Conservation (phyloP, 164 flowering plant species). For the Vitis riparia region DNA sequence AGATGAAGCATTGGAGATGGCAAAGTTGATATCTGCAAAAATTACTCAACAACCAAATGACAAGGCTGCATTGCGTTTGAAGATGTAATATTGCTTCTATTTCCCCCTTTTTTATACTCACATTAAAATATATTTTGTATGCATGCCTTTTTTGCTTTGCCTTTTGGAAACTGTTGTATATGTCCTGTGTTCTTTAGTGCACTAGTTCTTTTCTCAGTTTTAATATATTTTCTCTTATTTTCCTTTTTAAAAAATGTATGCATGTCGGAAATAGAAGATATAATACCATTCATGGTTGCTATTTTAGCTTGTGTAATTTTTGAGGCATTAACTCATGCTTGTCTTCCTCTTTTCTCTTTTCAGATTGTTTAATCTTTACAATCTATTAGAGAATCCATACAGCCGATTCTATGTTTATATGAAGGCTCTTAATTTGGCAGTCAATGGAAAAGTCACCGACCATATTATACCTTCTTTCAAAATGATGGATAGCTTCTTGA, state of each 20-base stretch:
- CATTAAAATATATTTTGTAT: no score
- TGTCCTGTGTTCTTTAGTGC: no score
- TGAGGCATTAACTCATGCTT: constrained; percentile 5
- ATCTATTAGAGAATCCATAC: constrained; percentile 76
- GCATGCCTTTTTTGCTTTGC: no score
- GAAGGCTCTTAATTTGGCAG: constrained; percentile 77
- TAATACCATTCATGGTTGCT: not conserved
- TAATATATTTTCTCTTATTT: no score
- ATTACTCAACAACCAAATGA: constrained; percentile 71
- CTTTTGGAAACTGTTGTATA: no score
- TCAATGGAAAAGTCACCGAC: constrained; percentile 76
- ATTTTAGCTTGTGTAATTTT: constrained; percentile 2
- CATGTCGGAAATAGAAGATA: no score
- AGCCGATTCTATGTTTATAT: constrained; percentile 78
- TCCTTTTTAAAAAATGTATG: no score
- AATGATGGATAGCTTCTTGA: constrained; percentile 78
- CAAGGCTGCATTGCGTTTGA: constrained; percentile 84
- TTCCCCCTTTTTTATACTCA: no score
- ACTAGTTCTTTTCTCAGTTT: no score
- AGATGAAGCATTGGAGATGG: constrained; percentile 81
- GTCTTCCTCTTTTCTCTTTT: constrained; percentile 15
- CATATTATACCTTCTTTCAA: constrained; percentile 76
- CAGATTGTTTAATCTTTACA: constrained; percentile 93
- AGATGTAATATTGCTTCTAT: constrained; percentile 53
- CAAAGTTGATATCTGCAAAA: constrained; percentile 67